These are phyloP conservation scores for Penicillium egyptiacum DNA, from an alignment of 495 filamentous ascomycete genomes.

Conservation along the genomic window DNA sequence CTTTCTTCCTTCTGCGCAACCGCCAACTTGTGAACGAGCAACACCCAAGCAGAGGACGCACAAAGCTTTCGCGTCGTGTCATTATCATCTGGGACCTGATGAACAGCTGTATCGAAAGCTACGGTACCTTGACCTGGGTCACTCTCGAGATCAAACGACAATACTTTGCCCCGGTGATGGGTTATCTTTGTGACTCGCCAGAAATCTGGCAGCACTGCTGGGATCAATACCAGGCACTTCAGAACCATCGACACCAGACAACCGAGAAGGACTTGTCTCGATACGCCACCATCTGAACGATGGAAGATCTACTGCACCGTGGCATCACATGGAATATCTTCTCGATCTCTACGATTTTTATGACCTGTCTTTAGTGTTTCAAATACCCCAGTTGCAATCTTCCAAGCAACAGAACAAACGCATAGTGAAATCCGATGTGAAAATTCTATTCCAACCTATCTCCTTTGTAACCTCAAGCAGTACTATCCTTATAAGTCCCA, in stretches of 20 bases:
- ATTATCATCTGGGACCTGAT: constrained; percentile 25
- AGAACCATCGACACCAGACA: not conserved
- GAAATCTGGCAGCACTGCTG: constrained; percentile 17
- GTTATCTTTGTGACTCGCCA: constrained; percentile 11
- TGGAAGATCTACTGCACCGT: too few species aligned
- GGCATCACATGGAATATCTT: not conserved
- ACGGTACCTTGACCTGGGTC: constrained; percentile 14
- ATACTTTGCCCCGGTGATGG: constrained; percentile 22
- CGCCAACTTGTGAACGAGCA: constrained; percentile 10
- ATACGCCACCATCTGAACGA: not conserved
- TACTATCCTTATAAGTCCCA: constrained; percentile 43
- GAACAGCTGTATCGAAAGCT: constrained; percentile 21
- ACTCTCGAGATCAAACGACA: constrained; percentile 15
- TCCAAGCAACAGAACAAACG: not conserved
- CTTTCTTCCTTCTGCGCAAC: constrained; percentile 24
- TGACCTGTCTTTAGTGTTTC: not conserved
- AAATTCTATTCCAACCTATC: not conserved
- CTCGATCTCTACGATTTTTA: not conserved
- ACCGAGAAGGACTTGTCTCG: not conserved
- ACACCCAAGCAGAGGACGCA: not conserved
- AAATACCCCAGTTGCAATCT: constrained; percentile 2
- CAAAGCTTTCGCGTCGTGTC: constrained; percentile 16
- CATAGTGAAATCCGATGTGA: not conserved
- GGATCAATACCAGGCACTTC: not conserved
- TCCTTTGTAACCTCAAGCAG: constrained; percentile 20